Base-by-base conservation (phyloP, 2,329 filamentous ascomycete genomes). In the Ophiostoma populinum region DNA sequence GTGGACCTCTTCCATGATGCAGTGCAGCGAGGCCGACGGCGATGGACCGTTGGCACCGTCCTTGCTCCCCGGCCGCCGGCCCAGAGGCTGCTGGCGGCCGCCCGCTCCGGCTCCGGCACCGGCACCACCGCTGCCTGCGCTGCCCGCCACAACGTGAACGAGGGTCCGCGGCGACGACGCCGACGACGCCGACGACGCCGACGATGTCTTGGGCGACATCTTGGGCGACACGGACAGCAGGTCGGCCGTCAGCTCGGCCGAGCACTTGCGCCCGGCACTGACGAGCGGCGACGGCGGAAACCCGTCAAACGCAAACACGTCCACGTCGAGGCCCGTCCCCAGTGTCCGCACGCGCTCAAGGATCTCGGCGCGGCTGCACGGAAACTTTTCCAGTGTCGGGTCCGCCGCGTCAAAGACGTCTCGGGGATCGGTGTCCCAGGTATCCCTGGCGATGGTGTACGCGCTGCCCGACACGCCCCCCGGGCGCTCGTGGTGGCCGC, bases 371-470 rank as follows among this genome's bases (percentile, higher is more conserved):
- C 54, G 52, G 34, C 58, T 57, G 1, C 56, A 62, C 2, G 63
- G 63, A 41, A 67, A 65, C 13, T 46, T 51, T 40, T 66, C 63
- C 7, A 67, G 47, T 0, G 57, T 63, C 2, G 63, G 62, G 33
- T 67, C 63, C 31, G 59, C 54, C 2, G 59, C 40, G 32, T 65
- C 62, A 18, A 54, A 45, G 4, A 47, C 40, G 27, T 51, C 46
- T 24, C 32, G 5, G 18, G 3, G 7, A 20, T 12, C 2, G 32
- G 11, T 8, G 9, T 13, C 12, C 8, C 27, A 15, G 8, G 15
- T 21, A 11, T 24, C 7, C 32, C 17, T 10, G 33, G 18, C 25
- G 7, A 13, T n/a, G 8, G 26, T 31, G 27, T 28, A 22, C 12
- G 38, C 39, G 22, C 31, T 33, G 38, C 20, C 16, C 12, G 27